Evolutionary conservation across 2,329 filamentous ascomycete species (phyloP).

Genomic region (Colletotrichum tropicale): DNA sequence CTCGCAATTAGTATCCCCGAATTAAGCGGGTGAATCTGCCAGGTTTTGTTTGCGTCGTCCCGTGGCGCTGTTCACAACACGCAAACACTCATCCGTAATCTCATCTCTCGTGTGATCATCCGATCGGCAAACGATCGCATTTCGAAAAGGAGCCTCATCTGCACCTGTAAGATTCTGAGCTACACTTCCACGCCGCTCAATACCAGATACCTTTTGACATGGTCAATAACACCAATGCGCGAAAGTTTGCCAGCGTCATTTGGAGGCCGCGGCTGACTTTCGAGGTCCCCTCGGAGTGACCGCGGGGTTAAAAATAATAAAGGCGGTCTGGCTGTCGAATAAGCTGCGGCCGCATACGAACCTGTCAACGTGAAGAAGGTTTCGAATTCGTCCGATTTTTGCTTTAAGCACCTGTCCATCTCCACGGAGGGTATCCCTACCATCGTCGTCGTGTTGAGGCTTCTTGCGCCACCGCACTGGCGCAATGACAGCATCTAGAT

Average conservation of each 20-base stretch:
- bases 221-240: neutral
- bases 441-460: neutral
- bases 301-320: neutral
- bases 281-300: neutral
- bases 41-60: neutral
- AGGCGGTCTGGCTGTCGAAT: neutral
- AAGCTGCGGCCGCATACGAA: neutral
- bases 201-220: accelerated
- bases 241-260: neutral
- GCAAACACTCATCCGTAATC: neutral
- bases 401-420: neutral
- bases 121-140: neutral
- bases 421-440: neutral
- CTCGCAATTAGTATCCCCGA: neutral
- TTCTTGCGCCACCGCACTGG: neutral
- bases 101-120: neutral
- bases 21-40: neutral
- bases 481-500: neutral
- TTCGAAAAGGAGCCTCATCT: neutral
- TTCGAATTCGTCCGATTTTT: neutral
- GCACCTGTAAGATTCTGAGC: neutral
- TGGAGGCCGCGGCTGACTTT: neutral
- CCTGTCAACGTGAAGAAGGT: neutral
- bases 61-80: neutral
- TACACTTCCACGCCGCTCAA: accelerated